Evolutionary conservation across 2,329 filamentous ascomycete species (phyloP).

Genomic region (Diatrype stigma): DNA sequence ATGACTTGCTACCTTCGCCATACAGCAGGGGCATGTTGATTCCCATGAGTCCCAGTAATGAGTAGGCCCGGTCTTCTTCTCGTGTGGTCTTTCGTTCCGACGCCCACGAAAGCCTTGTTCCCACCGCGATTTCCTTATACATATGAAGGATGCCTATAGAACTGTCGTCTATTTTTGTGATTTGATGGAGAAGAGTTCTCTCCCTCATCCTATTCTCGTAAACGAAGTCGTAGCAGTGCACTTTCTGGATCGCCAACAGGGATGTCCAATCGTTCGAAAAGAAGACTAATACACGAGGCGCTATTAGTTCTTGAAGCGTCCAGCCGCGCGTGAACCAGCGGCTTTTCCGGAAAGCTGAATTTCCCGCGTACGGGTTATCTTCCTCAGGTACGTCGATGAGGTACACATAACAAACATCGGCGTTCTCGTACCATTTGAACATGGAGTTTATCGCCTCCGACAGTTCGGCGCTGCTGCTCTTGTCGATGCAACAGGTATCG

Average conservation of each 20-base stretch:
- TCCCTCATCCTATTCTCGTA: background rate
- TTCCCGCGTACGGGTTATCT: background rate
- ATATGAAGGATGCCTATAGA: background rate
- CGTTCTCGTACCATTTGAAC: background rate
- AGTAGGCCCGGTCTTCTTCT: background rate
- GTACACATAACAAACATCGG: background rate
- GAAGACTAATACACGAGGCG: background rate
- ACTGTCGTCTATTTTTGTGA: background rate
- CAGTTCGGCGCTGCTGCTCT: background rate
- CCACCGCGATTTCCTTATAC: background rate
- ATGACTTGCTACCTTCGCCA: background rate
- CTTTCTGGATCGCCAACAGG: background rate
- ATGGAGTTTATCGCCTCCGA: constrained; percentile 2
- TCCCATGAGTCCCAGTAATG: background rate
- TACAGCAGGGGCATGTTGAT: background rate
- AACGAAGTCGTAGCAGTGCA: background rate
- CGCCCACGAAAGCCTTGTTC: background rate
- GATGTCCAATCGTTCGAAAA: background rate
- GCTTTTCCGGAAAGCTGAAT: background rate
- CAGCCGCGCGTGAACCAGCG: background rate
- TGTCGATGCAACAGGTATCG: constrained; percentile 3
- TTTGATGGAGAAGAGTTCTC: background rate
- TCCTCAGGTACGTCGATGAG: background rate
- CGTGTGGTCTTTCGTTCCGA: background rate
- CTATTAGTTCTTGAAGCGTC: constrained; percentile 1